Conservation (phyloP, 2,329 filamentous ascomycete species). For the Penicillium sp. region DNA sequence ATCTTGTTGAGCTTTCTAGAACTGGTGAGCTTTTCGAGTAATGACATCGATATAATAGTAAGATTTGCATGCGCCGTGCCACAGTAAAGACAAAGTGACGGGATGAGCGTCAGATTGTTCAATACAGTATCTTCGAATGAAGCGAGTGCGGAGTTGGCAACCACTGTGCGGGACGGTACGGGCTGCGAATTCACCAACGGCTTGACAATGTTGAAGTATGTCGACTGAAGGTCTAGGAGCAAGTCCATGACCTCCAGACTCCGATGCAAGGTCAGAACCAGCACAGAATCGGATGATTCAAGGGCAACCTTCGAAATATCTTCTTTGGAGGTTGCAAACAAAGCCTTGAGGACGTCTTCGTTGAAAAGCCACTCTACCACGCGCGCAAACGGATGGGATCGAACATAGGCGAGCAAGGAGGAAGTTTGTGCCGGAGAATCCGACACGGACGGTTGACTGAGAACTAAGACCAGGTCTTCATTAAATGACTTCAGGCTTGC, state of each 20-base stretch:
- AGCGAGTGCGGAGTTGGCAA: constrained; percentile 72
- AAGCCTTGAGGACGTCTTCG: constrained; percentile 72
- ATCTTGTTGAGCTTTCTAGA: constrained; percentile 75
- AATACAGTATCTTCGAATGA: constrained; percentile 90
- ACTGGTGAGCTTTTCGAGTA: constrained; percentile 81
- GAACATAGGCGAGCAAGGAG: constrained; percentile 73
- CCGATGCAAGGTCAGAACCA: constrained; percentile 72
- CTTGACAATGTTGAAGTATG: constrained; percentile 83
- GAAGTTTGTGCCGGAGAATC: constrained; percentile 71
- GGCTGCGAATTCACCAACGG: constrained; percentile 68
- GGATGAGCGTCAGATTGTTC: constrained; percentile 71
- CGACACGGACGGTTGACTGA: constrained; percentile 70
- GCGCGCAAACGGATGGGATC: constrained; percentile 85
- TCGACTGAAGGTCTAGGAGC: constrained; percentile 81
- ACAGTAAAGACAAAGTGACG: constrained; percentile 81
- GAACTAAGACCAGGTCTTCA: constrained; percentile 82
- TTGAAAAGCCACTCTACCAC: constrained; percentile 99
- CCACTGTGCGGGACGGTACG: constrained; percentile 55
- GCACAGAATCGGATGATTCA: constrained; percentile 70
- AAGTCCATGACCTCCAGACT: constrained; percentile 80
- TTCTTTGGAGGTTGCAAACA: constrained; percentile 77
- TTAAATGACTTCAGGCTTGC: constrained; percentile 84
- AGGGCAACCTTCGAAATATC: constrained; percentile 68
- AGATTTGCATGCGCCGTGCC: constrained; percentile 77
- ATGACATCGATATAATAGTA: constrained; percentile 71